Percentiles rank a stretch among this genome's conserved stretches.
Evolutionary conservation across 2,329 filamentous ascomycete genomes (phyloP).

Genomic region (Pseudogymnoascus sp.): DNA sequence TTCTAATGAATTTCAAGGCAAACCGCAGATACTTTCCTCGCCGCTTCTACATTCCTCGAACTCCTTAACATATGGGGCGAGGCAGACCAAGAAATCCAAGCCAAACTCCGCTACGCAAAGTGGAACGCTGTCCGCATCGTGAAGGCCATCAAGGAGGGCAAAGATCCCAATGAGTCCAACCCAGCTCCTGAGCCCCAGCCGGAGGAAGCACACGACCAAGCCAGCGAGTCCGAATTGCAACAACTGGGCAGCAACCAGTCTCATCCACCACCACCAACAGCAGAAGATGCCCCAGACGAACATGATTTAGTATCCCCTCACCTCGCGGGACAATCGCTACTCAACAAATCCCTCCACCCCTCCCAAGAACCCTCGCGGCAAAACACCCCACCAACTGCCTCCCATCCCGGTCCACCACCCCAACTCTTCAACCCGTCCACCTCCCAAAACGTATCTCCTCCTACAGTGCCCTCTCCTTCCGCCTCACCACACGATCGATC

Average conservation of each 20-base stretch:
- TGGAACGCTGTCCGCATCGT: constrained; percentile 88
- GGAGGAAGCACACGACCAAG: constrained; percentile 35
- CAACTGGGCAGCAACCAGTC: constrained; percentile 32
- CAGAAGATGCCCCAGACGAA: constrained; percentile 53
- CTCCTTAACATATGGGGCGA: constrained; percentile 76
- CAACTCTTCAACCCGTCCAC: constrained; percentile 18
- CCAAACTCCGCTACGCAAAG: constrained; percentile 94
- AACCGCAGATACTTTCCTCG: constrained; percentile 89
- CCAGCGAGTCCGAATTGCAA: constrained; percentile 56
- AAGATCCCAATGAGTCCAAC: constrained; percentile 87
- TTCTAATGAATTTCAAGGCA: constrained; percentile 44
- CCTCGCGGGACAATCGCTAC: constrained; percentile 38
- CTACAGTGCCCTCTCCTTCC: constrained; percentile 35
- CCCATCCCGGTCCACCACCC: neutral
- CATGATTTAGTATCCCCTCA: constrained; percentile 37
- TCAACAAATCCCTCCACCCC: constrained; percentile 42
- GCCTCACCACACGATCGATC: constrained; percentile 30
- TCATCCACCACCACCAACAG: constrained; percentile 33
- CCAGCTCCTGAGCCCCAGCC: constrained; percentile 51
- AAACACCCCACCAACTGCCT: neutral
- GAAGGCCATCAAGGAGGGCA: constrained; percentile 81
- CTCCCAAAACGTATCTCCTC: constrained; percentile 43
- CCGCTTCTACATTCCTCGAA: constrained; percentile 86
- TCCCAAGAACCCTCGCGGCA: constrained; percentile 22
- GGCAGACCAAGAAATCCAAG: constrained; percentile 63